Evolutionary conservation across 1,139 yeast species (phyloP), one percentile per base, ranked within the genome.

Genomic region (Debaryomyces fabryi): DNA sequence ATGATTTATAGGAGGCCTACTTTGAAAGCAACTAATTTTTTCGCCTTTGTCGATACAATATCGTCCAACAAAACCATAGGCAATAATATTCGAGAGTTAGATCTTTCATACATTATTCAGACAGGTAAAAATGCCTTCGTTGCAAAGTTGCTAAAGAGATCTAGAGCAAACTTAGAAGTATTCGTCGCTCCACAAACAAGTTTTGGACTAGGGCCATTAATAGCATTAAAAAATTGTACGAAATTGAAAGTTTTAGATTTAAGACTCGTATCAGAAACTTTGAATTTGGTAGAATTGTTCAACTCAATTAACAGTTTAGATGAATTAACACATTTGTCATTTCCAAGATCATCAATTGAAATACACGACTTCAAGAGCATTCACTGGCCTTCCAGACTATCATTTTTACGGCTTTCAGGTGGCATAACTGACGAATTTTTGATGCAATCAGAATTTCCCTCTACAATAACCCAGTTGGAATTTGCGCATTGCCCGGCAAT

Each of bases 141-240:
- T 18, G 89, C 97, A 1, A 86, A 88, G 55, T 63, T 93, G 5
- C 69, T 93, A 49, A 81, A 96, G 59, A 74, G 96, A 41, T 88
- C 96, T 49, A 79, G 90, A 9, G 66, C 76, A 21, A 77, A 76
- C 43, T 68, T 93, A 45, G 78, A 82, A 54, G 72, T 75, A 10
- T 91, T 93, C 60, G 81, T 88, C 6, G 97, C 98, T 0, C 97
- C 98, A 1, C 98, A 92, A 62, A 86, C 97, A 32, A 88, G 96
- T 69, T 92, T 93, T 72, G 98, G 98, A 0, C 78, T 86, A 50
- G 89, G 96, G 0, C 97, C 98, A 0, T 69, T 92, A 56, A 79
- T 90, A 18, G 86, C 96, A 41, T 72, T 93, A 44, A 81, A 88
- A 50, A 75, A 84, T 45, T 93, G 99, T 65, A 70, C 70, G 20